Evolutionary conservation across 2,329 filamentous ascomycete species (phyloP), one percentile per base, ranked within the genome.

Genomic region (Pyrenophora seminiperda): DNA sequence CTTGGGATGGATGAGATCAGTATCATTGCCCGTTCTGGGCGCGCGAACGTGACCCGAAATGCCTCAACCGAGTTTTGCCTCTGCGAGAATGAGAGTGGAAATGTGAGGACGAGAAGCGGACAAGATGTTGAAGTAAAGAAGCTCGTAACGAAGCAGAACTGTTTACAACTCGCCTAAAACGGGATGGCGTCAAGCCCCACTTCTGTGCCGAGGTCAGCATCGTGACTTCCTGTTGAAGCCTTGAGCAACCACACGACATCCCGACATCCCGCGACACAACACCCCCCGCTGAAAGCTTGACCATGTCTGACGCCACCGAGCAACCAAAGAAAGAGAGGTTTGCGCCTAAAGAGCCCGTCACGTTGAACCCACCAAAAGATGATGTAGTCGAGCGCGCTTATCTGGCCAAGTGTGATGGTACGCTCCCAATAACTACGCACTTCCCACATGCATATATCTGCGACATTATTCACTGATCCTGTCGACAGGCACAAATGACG

Each of bases 331-430:
- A 74, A 44, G 70, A 73, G 56, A 87, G 83, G 63, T 95, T 95
- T 65, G 87, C 89, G 71, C 90, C 91, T 34, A 95, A 94, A 75
- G 77, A 78, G 20, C 82, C 89, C 3, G 87, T 94, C 53, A 76
- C 86, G 49, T 83, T 99, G 51, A 81, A 88, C 50, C 87, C 91
- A 30, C 94, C 94, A 11, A 97, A 95, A 77, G 83, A 91, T 69
- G 92, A 97, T 66, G 83, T 83, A 30, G 97, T 99, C 65, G 86
- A 86, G n/a, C 67, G 81, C 1, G 89, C 94, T 50, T 86, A 93
- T 64, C 81, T 99, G 55, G 81, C 87, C 31, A 87, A 88, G 72
- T 91, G 90, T 63, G 85, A 94, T 71, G 94, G 94, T 96, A 79
- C 66, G 85, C 30, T 39, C 29, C 14, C 5, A 9, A 20, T 5